Evolutionary conservation across 2,329 filamentous ascomycete genomes (phyloP).

Genomic region (Colletotrichum euphorbiae): DNA sequence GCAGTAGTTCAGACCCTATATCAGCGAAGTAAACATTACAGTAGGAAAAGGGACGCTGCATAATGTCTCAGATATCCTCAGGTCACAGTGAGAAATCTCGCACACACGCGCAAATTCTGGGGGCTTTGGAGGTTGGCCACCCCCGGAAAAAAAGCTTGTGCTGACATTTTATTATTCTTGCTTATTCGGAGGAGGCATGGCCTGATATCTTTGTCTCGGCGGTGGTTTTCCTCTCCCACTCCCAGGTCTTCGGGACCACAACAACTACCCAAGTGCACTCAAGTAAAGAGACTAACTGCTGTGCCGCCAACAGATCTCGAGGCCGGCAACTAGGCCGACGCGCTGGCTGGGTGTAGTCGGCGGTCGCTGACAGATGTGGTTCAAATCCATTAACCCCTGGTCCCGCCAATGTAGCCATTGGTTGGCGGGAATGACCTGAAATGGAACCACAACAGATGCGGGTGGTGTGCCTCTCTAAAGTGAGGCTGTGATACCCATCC

Average conservation of each 20-base stretch:
- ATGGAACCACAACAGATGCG: slow-evolving; percentile 28
- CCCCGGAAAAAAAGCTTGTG: slow-evolving; percentile 1
- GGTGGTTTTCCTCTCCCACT: not conserved
- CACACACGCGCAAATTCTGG: not conserved
- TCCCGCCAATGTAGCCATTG: slow-evolving; percentile 34
- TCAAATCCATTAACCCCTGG: slow-evolving; percentile 9
- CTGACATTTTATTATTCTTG: not conserved
- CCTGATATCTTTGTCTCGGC: slow-evolving; percentile 19
- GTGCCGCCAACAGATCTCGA: slow-evolving; percentile 1
- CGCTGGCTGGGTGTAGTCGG: not conserved
- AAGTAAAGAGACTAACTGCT: not conserved
- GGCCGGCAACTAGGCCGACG: too few species aligned
- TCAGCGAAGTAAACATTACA: not conserved
- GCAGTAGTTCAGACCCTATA: not conserved
- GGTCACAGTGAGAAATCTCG: slow-evolving; percentile 3
- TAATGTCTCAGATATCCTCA: slow-evolving; percentile 18
- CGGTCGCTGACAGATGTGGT: slow-evolving; percentile 4
- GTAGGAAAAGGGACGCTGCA: slow-evolving; percentile 3
- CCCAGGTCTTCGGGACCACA: slow-evolving; percentile 6
- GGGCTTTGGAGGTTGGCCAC: not conserved
- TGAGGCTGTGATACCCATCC: slow-evolving; percentile 13
- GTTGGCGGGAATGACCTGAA: slow-evolving; percentile 33
- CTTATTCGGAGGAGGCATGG: slow-evolving; percentile 17
- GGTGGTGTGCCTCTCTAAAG: not conserved
- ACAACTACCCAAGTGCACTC: too few species aligned